These are phyloP conservation scores for Hypoxylon sp. DNA, from an alignment of 2,329 filamentous ascomycete species.

Conservation along the genomic window DNA sequence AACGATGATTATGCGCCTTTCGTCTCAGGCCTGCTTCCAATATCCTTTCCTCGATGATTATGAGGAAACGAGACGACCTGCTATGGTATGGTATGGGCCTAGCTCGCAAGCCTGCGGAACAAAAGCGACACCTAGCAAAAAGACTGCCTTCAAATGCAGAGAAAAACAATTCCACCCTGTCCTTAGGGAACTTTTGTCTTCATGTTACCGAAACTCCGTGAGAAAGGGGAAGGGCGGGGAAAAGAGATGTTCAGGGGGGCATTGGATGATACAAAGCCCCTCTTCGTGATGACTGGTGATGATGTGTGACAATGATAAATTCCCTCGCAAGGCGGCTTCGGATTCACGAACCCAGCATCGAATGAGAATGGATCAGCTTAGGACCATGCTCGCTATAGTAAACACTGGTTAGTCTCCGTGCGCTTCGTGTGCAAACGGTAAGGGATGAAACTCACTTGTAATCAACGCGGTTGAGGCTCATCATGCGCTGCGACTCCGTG, in stretches of 20 bases:
- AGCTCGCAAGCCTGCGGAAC: neutral
- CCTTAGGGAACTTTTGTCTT: slow-evolving; percentile 33
- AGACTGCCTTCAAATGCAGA: neutral
- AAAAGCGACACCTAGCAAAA: neutral
- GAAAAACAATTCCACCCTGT: neutral
- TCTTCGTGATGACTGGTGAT: neutral
- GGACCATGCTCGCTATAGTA: slow-evolving; percentile 33
- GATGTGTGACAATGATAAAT: no score
- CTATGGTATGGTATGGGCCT: neutral
- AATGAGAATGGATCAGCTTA: slow-evolving; percentile 28
- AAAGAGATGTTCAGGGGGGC: neutral
- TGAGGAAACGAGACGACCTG: neutral
- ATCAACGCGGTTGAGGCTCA: slow-evolving; percentile 70
- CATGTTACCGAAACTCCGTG: slow-evolving; percentile 29
- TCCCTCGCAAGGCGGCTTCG: neutral
- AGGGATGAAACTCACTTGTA: slow-evolving; percentile 65
- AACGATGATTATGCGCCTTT: neutral
- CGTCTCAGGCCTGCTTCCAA: neutral
- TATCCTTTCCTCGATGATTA: neutral
- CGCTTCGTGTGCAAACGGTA: neutral
- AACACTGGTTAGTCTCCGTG: slow-evolving; percentile 2
- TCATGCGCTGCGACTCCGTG: slow-evolving; percentile 65
- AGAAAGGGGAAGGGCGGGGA: neutral
- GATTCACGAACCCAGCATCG: slow-evolving; percentile 15
- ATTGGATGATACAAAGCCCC: neutral